A percentile compares a stretch with the other conserved stretches of the same genome.
Evolutionary conservation across 2,329 filamentous ascomycete species (phyloP).

Genomic region (Fusarium tupiense): DNA sequence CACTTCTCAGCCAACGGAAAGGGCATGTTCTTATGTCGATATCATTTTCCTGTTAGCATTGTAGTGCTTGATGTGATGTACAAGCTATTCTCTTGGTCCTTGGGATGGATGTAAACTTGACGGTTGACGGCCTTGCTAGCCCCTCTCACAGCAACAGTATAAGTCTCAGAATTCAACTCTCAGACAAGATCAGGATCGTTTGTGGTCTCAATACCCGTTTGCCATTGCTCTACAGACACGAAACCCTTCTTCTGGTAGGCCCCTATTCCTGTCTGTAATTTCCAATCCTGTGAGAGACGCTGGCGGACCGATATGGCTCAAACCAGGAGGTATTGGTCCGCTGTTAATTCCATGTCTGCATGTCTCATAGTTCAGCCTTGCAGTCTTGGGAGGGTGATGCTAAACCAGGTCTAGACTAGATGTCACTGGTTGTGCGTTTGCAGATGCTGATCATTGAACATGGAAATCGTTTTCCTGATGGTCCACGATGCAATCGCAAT

Average conservation of each 20-base stretch:
- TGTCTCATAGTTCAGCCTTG: constrained; percentile 18
- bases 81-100: background rate
- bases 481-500: background rate
- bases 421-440: background rate
- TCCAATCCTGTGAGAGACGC: background rate
- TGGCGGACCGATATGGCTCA: background rate
- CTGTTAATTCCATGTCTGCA: background rate
- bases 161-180: background rate
- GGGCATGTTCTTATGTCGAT: background rate
- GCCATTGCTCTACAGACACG: constrained; percentile 12
- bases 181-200: constrained; percentile 8
- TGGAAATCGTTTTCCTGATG: background rate
- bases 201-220: constrained; percentile 14
- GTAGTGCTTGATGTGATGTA: background rate
- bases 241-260: constrained; percentile 6
- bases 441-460: background rate
- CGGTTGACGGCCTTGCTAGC: background rate
- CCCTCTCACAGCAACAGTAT: background rate
- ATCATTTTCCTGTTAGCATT: background rate
- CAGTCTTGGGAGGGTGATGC: background rate
- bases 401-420: background rate
- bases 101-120: background rate
- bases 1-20: background rate
- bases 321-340: constrained; percentile 16
- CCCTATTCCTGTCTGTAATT: constrained; percentile 30